Percentiles rank a stretch among this genome's conserved stretches.
These are phyloP conservation scores for Podospora pseudoanserina DNA, from an alignment of 495 filamentous ascomycete genomes.

Conservation along the genomic window DNA sequence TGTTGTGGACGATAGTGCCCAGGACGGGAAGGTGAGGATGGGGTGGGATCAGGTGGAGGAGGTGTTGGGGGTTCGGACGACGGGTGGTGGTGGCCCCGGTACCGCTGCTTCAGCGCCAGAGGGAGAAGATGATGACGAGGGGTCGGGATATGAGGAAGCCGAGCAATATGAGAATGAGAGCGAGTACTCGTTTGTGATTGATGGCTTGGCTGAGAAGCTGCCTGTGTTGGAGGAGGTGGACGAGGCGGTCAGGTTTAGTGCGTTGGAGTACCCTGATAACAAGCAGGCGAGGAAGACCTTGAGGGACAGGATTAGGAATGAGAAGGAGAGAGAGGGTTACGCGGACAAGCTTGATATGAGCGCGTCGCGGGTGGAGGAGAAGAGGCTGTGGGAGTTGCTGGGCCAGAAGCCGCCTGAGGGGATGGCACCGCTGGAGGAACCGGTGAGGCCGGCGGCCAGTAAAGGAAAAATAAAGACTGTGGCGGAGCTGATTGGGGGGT, in stretches of 20 bases:
- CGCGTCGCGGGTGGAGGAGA: slow-evolving; percentile 53
- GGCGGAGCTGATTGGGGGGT: slow-evolving; percentile 18
- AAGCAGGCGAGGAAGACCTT: slow-evolving; percentile 20
- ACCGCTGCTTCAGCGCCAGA: slow-evolving; percentile 36
- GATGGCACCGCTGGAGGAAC: slow-evolving; percentile 35
- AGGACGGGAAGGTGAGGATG: too few species aligned
- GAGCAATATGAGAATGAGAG: slow-evolving; percentile 21
- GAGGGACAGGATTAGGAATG: slow-evolving; percentile 27
- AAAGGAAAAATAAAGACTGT: not conserved
- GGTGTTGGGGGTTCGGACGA: too few species aligned
- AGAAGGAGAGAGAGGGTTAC: slow-evolving; percentile 47
- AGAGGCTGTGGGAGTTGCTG: slow-evolving; percentile 52
- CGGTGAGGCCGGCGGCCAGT: slow-evolving; percentile 4
- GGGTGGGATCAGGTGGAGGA: too few species aligned
- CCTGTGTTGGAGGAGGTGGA: slow-evolving; percentile 22
- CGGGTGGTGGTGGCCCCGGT: too few species aligned
- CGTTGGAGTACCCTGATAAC: slow-evolving; percentile 22
- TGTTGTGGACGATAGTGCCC: slow-evolving; percentile 32
- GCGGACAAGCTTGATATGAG: slow-evolving; percentile 53
- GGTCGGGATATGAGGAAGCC: slow-evolving; percentile 16
- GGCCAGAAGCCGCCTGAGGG: slow-evolving; percentile 54
- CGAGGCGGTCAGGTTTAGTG: slow-evolving; percentile 32
- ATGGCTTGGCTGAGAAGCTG: slow-evolving; percentile 10
- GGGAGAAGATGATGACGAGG: slow-evolving; percentile 42
- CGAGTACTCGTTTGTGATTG: not conserved